Evolutionary conservation across 192 early-diverging fungal genomes (phyloP).

Genomic region (Geranomyces michiganensis): DNA sequence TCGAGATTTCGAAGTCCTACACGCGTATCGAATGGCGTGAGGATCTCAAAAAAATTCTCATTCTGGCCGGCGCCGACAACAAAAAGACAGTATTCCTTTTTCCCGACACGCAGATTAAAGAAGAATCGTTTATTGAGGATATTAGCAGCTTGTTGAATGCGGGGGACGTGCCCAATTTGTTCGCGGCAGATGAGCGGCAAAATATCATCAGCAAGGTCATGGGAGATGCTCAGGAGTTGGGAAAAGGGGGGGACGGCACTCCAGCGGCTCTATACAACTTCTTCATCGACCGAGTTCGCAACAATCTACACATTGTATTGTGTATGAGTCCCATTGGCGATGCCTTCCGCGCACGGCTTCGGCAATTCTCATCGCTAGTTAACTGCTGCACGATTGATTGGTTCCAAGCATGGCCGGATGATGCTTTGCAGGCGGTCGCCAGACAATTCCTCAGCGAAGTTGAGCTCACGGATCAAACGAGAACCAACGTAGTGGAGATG

Average conservation of each 20-base stretch:
- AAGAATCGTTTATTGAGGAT: conserved; percentile 68
- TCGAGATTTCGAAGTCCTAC: conserved; percentile 66
- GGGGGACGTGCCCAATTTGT: conserved; percentile 66
- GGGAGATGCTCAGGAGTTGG: conserved; percentile 56
- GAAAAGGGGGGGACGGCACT: conserved; percentile 55
- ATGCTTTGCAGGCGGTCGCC: conserved; percentile 65
- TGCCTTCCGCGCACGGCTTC: conserved; percentile 59
- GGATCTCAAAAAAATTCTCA: conserved; percentile 62
- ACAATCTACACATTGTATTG: conserved; percentile 62
- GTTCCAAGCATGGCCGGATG: conserved; percentile 71
- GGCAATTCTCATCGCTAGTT: conserved; percentile 63
- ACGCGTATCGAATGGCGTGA: conserved; percentile 59
- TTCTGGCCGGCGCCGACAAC: conserved; percentile 59
- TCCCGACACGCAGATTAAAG: conserved; percentile 65
- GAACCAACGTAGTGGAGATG: conserved; percentile 48
- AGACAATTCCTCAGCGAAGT: conserved; percentile 59
- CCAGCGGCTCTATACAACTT: conserved; percentile 62
- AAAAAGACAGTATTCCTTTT: conserved; percentile 63
- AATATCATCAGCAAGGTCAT: conserved; percentile 55
- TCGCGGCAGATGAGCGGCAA: conserved; percentile 60
- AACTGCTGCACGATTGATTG: conserved; percentile 72
- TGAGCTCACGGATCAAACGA: conserved; percentile 42
- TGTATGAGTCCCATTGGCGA: conserved; percentile 72
- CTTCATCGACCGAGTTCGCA: conserved; percentile 61
- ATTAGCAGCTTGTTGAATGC: conserved; percentile 60